A percentile compares a stretch with the other conserved stretches of the same genome.
These are phyloP conservation scores for Xylaria sp. DNA, from an alignment of 2,329 filamentous ascomycete species.

Conservation along the genomic window DNA sequence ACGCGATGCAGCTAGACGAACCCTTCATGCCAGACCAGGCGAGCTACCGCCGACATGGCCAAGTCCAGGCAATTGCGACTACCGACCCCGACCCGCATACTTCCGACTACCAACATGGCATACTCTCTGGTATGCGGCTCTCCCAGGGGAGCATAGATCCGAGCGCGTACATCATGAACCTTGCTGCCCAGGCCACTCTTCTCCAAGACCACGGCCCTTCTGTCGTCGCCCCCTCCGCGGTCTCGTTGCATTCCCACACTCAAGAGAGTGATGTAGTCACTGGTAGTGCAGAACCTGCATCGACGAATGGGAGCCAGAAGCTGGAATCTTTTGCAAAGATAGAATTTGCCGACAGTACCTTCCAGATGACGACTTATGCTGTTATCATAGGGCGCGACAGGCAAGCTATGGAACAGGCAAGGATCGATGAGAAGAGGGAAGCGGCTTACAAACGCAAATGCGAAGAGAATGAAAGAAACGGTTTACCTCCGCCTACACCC, in stretches of 20 bases:
- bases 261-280: slow-evolving; percentile 49
- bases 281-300: slow-evolving; percentile 50
- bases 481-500: slow-evolving; percentile 63
- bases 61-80: slow-evolving; percentile 50
- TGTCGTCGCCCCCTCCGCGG: slow-evolving; percentile 50
- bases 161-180: slow-evolving; percentile 48
- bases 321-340: slow-evolving; percentile 70
- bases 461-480: slow-evolving; percentile 60
- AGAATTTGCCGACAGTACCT: slow-evolving; percentile 79
- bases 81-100: slow-evolving; percentile 48
- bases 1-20: slow-evolving; percentile 33
- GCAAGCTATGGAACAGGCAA: slow-evolving; percentile 66
- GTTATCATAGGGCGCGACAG: slow-evolving; percentile 79
- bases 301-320: slow-evolving; percentile 53
- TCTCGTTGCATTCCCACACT: slow-evolving; percentile 49
- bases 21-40: slow-evolving; percentile 33
- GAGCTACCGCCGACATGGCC: slow-evolving; percentile 34
- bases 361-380: slow-evolving; percentile 80
- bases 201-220: slow-evolving; percentile 46
- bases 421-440: slow-evolving; percentile 61
- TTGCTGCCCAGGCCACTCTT: slow-evolving; percentile 44
- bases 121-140: slow-evolving; percentile 40
- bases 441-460: slow-evolving; percentile 58
- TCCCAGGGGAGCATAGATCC: slow-evolving; percentile 49
- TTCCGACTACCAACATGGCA: slow-evolving; percentile 42